Base-by-base conservation (phyloP, 768 basidiomycete species). In the Pilatotrama ljubarskyi region DNA sequence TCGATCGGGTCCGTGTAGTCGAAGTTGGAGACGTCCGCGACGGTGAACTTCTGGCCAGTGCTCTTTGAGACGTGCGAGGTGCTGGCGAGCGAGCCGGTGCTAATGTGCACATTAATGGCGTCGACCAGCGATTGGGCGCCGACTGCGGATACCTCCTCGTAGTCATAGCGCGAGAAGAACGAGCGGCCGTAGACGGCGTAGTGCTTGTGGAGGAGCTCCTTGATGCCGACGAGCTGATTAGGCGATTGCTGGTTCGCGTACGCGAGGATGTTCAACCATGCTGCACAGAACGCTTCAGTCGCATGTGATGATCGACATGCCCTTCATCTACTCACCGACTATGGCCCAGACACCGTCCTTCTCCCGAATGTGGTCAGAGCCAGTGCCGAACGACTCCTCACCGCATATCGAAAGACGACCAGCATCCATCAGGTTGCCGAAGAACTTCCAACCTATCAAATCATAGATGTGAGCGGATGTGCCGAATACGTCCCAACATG, bases 1-100 rank as follows among this genome's bases (percentile, higher is more conserved):
- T 99, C 97, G 74, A 98, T 98, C n/a, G 97, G 97, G 74, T 99
- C 97, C 49, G 87, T 97, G 83, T 99, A 99, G 71, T 90, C 85
- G 72, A 99, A 99, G 81, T 93, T 86, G 78, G 87, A 88, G 42
- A 90, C 77, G 24, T 83, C 82, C 17, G 84, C 81, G 58, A 99
- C 85, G 61, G 81, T 87, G 80, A 95, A 98, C 49, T 82, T 80
- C 46, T 83, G 82, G 38, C 78, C 79, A 2, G 88, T 85, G 50
- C 87, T 83, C 55, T 81, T 78, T 2, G 93, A 89, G 42, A 75
- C 80, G 75, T 93, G 85, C 9, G 77, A 76, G 26, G 85, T 85
- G 68, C 86, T 82, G 69, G 83, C 79, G 68, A 98, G 87, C 48
- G 85, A 86, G 1, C 82, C 78, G 6, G 82, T 78, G 60, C 82